Evolutionary conservation across 345 rosid species (phyloP).

Genomic region (Pelargonium nanum): DNA sequence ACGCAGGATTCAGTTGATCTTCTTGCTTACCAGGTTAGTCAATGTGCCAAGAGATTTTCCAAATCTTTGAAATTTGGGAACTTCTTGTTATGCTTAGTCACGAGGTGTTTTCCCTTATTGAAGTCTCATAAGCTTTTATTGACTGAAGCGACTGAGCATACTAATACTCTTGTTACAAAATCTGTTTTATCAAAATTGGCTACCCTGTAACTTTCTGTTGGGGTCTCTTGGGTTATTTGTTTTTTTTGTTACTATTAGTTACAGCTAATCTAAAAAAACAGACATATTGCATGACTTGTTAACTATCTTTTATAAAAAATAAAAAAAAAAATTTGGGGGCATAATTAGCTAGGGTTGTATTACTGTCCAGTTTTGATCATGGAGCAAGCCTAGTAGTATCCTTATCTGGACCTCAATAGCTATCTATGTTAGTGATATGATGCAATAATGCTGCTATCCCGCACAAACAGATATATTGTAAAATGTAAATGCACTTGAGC

Average conservation of each 20-base stretch:
- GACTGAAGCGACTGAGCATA: constrained; percentile 44
- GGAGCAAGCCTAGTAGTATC: too few species aligned
- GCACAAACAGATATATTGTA: too few species aligned
- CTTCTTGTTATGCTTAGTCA: constrained; percentile 48
- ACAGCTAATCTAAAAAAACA: too few species aligned
- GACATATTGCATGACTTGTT: too few species aligned
- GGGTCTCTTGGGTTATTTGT: too few species aligned
- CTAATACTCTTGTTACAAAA: constrained; percentile 56
- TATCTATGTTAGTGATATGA: neutral
- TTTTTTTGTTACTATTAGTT: too few species aligned
- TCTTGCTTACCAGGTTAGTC: constrained; percentile 28
- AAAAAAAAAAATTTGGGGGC: too few species aligned
- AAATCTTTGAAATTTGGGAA: constrained; percentile 61
- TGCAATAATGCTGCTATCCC: neutral
- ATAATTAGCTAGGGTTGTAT: too few species aligned
- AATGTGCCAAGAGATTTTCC: constrained; percentile 31
- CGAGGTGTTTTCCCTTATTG: constrained; percentile 36
- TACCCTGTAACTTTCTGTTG: constrained; percentile 24
- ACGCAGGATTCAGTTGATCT: constrained; percentile 52
- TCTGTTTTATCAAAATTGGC: constrained; percentile 49
- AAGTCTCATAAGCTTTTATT: constrained; percentile 38
- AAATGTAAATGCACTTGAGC: too few species aligned
- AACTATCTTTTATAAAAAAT: too few species aligned
- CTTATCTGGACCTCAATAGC: too few species aligned
- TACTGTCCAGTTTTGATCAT: too few species aligned